phyloP scores from a whole-genome alignment of 768 basidiomycete genomes.

The Suillus variegatus region DNA sequence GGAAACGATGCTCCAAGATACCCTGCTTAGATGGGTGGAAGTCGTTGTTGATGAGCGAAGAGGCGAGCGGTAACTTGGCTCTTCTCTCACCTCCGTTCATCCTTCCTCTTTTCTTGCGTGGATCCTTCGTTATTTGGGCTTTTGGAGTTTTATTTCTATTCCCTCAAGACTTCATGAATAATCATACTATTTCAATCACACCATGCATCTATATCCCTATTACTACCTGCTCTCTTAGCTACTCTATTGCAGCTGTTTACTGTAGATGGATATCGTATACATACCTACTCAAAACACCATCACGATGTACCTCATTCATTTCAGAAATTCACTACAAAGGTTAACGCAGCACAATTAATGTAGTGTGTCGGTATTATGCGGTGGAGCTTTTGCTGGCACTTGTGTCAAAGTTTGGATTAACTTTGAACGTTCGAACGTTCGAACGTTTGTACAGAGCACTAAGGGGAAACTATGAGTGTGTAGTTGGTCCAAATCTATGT shows the following conservation, averaged over 20 bases:
- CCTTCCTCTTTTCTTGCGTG: neutral
- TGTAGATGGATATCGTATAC: neutral
- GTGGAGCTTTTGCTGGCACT: neutral
- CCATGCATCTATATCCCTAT: neutral
- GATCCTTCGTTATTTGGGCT: neutral
- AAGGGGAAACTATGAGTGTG: too few species aligned
- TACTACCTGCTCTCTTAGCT: neutral
- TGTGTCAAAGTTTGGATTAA: neutral
- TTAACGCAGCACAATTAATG: neutral
- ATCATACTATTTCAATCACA: neutral
- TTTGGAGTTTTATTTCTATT: neutral
- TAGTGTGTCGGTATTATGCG: neutral
- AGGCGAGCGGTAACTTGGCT: slow-evolving; percentile 29
- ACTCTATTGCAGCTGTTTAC: slow-evolving; percentile 1
- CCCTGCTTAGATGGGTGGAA: slow-evolving; percentile 65
- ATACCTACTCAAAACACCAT: neutral
- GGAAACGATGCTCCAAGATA: slow-evolving; percentile 74
- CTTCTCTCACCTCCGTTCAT: neutral
- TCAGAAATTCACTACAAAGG: neutral
- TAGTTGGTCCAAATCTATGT: too few species aligned
- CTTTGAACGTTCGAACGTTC: neutral
- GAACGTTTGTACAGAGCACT: too few species aligned
- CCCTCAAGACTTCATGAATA: neutral
- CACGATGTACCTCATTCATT: neutral
- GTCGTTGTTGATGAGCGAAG: slow-evolving; percentile 70